These are phyloP conservation scores for Schizonepeta tenuifolia DNA, from an alignment of 257 asterid genomes.

Conservation along the genomic window DNA sequence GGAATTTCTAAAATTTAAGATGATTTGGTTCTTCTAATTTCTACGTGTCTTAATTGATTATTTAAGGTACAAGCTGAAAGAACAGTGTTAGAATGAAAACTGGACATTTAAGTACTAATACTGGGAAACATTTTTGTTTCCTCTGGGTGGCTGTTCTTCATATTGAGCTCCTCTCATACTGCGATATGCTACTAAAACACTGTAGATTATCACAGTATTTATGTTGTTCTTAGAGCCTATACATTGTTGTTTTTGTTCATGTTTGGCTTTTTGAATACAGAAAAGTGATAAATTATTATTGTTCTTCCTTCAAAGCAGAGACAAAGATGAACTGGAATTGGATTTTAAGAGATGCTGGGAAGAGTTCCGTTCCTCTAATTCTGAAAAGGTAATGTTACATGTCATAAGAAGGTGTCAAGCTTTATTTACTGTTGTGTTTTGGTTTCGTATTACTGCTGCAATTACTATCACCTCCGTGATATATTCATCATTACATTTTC, in stretches of 20 bases:
- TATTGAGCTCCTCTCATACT: conserved; percentile 18
- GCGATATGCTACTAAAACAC: conserved; percentile 18
- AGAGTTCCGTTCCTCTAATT: conserved; percentile 85
- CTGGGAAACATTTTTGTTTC: conserved; percentile 13
- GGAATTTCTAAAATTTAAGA: neutral
- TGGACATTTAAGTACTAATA: conserved; percentile 9
- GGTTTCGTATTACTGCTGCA: neutral
- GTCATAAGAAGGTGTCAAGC: conserved; percentile 13
- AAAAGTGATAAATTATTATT: conserved; percentile 18
- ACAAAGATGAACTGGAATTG: conserved; percentile 87
- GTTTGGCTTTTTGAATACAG: conserved; percentile 26
- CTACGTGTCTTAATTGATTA: neutral
- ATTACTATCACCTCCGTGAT: conserved; percentile 2
- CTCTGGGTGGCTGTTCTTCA: conserved; percentile 24
- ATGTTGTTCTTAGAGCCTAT: conserved; percentile 3
- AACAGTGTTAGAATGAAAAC: neutral
- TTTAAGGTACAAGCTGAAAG: conserved; percentile 18
- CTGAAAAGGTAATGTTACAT: conserved; percentile 55
- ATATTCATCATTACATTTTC: conserved; percentile 31
- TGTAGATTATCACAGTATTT: conserved; percentile 25
- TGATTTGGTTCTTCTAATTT: conserved; percentile 13
- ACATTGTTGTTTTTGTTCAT: conserved; percentile 14
- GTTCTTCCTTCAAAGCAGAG: conserved; percentile 42
- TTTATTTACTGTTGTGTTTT: conserved; percentile 11
- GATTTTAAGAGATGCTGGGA: conserved; percentile 98